Percentiles rank a stretch among this genome's conserved stretches.
These are phyloP conservation scores for Globisporangium spinosum DNA, from an alignment of 352 stramenopile species.

Conservation along the genomic window DNA sequence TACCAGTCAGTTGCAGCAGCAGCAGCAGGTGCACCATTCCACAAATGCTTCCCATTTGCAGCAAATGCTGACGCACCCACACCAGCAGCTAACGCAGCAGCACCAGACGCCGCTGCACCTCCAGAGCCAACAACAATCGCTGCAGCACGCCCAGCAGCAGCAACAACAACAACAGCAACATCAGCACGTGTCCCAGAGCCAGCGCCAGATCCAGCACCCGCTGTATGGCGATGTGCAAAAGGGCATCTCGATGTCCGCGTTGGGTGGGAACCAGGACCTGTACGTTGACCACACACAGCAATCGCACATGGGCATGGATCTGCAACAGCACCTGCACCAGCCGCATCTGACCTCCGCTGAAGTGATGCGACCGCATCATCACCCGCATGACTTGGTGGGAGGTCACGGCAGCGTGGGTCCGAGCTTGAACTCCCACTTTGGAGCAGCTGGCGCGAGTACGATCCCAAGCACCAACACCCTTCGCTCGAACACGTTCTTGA, in stretches of 20 bases:
- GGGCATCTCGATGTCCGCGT: conserved; percentile 40
- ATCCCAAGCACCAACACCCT: conserved; percentile 13
- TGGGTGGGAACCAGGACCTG: conserved; percentile 40
- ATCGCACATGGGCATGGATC: conserved; percentile 50
- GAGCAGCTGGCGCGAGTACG: background rate
- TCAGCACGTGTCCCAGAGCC: conserved; percentile 30
- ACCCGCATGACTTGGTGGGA: conserved; percentile 15
- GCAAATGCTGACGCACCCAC: conserved; percentile 28
- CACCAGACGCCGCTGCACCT: conserved; percentile 37
- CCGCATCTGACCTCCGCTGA: conserved; percentile 21
- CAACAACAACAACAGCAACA: conserved; percentile 34
- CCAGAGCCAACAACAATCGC: conserved; percentile 26
- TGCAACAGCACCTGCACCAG: conserved; percentile 31
- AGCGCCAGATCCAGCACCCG: conserved; percentile 42
- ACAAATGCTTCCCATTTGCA: conserved; percentile 34
- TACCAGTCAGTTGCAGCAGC: conserved; percentile 16
- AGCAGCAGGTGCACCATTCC: conserved; percentile 21
- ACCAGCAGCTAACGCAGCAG: conserved; percentile 17
- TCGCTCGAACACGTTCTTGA: conserved; percentile 16
- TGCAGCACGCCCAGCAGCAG: conserved; percentile 14
- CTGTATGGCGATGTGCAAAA: conserved; percentile 56
- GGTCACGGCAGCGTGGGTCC: conserved; percentile 9
- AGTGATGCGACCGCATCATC: conserved; percentile 42
- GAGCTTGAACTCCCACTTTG: conserved; percentile 17
- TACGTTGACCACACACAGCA: conserved; percentile 41